Base-by-base conservation (phyloP, 768 basidiomycete species). In the Hericium coralloides region DNA sequence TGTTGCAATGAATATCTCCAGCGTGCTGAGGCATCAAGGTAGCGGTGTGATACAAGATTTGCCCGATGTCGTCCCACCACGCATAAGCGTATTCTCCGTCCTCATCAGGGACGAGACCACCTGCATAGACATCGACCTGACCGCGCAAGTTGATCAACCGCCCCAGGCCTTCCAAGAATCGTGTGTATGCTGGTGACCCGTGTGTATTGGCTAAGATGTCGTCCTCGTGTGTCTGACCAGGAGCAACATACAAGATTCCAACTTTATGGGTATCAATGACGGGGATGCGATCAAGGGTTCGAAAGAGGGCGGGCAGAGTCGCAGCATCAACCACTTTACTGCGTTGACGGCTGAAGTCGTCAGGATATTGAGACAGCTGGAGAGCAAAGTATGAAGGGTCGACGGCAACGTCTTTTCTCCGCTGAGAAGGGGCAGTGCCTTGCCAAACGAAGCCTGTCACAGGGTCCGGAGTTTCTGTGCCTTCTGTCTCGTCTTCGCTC, bases 1-100 rank as follows among this genome's bases (percentile, higher is more conserved):
- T 79, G 60, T 81, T 85, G 63, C 80, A 84, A 51, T 81, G 78
- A 1, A 82, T 82, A 68, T 93, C 91, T 55, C 84, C 70, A 8
- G 72, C 61, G 49, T 75, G 76, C 55, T 84, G 88, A 3, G 97
- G 97, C 95, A 98, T 98, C 76, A 99, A 85, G 2, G 97, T 98
- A 9, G 95, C 90, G 2, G 93, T 88, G 70, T 98, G 97, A 68
- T 90, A 99, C 55, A 98, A 79, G 59, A 97, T 83, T 67, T 98
- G 95, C 4, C 89, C 85, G 52, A 98, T 94, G 65, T 98, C 94
- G 69, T 98, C 94, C 92, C 95, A 97, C 95, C 95, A 99, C 0
- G 95, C 93, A 67, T 98, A 98, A 0, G 95, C 92, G 66, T 95
- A 97, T 70, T 94, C 89, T 14, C 97, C 97, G 65, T 99, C 94